Conservation (phyloP, 2,329 filamentous ascomycete genomes). For the Stenocarpella maydis region DNA sequence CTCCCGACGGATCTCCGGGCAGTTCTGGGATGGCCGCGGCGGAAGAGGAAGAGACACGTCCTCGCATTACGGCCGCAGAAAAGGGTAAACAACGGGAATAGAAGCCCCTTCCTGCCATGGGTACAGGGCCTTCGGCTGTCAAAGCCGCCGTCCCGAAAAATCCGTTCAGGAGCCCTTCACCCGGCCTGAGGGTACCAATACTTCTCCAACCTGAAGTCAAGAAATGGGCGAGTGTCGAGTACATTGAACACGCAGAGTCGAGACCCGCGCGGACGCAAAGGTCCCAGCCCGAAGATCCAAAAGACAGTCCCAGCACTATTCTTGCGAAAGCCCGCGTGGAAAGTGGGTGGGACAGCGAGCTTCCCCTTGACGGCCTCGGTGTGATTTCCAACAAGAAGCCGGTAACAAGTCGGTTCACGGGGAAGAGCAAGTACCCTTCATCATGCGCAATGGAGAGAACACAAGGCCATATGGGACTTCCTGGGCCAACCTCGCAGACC, state of each 20-base stretch:
- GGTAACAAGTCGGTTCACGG: not conserved
- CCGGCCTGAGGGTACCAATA: not conserved
- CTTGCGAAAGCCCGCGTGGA: not conserved
- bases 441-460: not conserved
- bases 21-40: not conserved
- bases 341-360: not conserved
- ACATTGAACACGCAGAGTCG: not conserved
- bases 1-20: not conserved
- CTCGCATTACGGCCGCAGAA: not conserved
- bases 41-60: not conserved
- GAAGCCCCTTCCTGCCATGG: not conserved
- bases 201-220: not conserved
- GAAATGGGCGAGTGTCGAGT: not conserved
- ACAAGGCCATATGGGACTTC: not conserved
- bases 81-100: not conserved
- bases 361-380: not conserved
- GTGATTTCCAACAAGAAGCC: not conserved
- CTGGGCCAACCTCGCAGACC: not conserved
- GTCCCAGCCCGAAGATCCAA: not conserved
- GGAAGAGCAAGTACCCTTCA: not conserved
- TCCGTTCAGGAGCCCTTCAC: too few relatives aligned
- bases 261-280: not conserved
- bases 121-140: not conserved
- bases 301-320: too few relatives aligned
- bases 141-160: not conserved